phyloP scores from a whole-genome alignment of 345 rosid genomes.

The Boechera stricta region DNA sequence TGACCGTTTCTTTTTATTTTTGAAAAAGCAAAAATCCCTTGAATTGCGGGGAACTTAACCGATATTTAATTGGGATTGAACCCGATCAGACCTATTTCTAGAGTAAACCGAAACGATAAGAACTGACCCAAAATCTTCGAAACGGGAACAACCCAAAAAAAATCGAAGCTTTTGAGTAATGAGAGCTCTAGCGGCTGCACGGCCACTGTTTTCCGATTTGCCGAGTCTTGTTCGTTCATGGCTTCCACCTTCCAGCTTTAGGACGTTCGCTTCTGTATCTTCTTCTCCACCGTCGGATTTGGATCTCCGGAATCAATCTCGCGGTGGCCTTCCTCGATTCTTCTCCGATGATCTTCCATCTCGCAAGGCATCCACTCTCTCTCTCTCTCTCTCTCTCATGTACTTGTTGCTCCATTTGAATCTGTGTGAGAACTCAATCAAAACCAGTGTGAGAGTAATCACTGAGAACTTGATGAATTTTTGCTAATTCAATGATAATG shows the following conservation, averaged over 20 bases:
- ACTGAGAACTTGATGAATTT: neutral
- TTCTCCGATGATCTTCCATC: conserved; percentile 76
- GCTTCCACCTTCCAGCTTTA: conserved; percentile 42
- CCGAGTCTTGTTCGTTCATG: conserved; percentile 47
- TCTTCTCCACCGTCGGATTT: conserved; percentile 43
- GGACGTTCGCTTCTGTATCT: conserved; percentile 45
- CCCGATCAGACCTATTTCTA: conserved; percentile 12
- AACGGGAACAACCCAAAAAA: neutral
- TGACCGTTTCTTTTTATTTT: conserved; percentile 34
- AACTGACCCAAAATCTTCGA: conserved; percentile 14
- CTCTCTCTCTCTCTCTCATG: neutral
- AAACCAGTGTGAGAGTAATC: neutral
- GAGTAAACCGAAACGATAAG: conserved; percentile 29
- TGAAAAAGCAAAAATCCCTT: conserved; percentile 17
- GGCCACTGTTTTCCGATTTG: conserved; percentile 47
- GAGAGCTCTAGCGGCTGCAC: conserved; percentile 49
- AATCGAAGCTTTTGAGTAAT: conserved; percentile 38
- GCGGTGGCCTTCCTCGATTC: conserved; percentile 88
- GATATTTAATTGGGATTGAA: conserved; percentile 20
- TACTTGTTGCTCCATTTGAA: neutral
- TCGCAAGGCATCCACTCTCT: conserved; percentile 52
- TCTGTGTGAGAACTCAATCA: neutral
- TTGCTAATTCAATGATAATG: neutral
- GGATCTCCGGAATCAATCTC: conserved; percentile 68
- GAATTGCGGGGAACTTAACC: conserved; percentile 6